Conservation (phyloP, 495 filamentous ascomycete genomes). For the Staphylotrichum longicolle region DNA sequence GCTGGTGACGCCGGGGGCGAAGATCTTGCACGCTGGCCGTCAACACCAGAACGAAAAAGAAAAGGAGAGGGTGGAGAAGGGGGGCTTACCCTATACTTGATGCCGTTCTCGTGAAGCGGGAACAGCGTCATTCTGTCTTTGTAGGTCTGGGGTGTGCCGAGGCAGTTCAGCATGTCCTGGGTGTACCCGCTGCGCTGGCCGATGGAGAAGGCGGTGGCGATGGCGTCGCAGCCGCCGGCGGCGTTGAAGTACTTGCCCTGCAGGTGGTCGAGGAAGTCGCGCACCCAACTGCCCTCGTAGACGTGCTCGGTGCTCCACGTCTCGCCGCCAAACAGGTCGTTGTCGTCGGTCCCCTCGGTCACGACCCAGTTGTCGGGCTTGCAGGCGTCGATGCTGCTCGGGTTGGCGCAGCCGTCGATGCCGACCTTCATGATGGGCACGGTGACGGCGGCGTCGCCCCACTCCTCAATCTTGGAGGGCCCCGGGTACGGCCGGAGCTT, state of each 20-base stretch:
- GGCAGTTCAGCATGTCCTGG: neutral
- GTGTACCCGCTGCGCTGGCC: neutral
- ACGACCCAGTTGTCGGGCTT: no score
- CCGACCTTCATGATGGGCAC: no score
- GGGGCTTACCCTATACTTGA: neutral
- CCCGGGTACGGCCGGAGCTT: no score
- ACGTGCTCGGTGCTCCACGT: neutral
- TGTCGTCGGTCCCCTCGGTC: no score
- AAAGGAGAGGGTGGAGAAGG: neutral
- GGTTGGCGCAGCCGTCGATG: no score
- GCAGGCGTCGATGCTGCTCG: no score
- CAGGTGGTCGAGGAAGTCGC: neutral
- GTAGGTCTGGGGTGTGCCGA: neutral
- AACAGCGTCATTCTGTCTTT: neutral
- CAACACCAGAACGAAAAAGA: neutral
- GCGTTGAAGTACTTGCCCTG: neutral
- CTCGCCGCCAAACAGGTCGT: no score
- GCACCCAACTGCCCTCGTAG: neutral
- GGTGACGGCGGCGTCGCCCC: no score
- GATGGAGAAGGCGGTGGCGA: neutral
- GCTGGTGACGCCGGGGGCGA: no score
- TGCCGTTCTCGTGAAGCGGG: neutral
- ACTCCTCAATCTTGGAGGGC: no score
- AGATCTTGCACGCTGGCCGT: no score
- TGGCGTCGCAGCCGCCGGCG: neutral